Evolutionary conservation across 2,329 filamentous ascomycete species (phyloP).

Genomic region (Nemania abortiva): DNA sequence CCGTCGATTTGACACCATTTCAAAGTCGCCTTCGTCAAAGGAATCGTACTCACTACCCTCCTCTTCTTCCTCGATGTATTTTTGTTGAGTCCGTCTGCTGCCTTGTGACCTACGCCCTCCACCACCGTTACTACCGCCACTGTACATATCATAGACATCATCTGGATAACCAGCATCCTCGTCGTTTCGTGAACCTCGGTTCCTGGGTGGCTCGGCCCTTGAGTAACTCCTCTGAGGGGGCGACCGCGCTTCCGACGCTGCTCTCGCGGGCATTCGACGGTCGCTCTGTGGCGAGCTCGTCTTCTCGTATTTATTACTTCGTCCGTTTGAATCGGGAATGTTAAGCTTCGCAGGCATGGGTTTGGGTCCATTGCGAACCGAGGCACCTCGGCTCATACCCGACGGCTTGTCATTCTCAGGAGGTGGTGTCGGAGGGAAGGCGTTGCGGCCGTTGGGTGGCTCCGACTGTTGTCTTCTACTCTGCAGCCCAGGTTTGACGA

Average conservation of each 20-base stretch:
- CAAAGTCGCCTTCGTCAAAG: conserved; percentile 82
- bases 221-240: conserved; percentile 60
- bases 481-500: conserved; percentile 86
- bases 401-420: conserved; percentile 82
- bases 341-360: conserved; percentile 73
- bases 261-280: conserved; percentile 53
- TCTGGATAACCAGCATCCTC: conserved; percentile 72
- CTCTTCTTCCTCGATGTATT: conserved; percentile 84
- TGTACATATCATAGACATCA: conserved; percentile 76
- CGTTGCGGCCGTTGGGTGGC: conserved; percentile 80
- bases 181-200: conserved; percentile 60
- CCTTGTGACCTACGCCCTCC: conserved; percentile 55
- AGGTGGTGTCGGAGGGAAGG: conserved; percentile 98
- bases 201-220: conserved; percentile 54
- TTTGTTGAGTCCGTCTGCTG: conserved; percentile 62
- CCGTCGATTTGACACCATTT: conserved; percentile 74
- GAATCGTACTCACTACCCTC: conserved; percentile 79
- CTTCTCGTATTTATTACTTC: conserved; percentile 68
- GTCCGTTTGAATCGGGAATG: conserved; percentile 65
- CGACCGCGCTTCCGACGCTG: conserved; percentile 60
- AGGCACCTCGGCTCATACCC: conserved; percentile 65
- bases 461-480: conserved; percentile 89
- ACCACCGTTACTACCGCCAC: conserved; percentile 55
- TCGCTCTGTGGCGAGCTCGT: conserved; percentile 60
- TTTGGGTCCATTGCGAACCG: conserved; percentile 72